Evolutionary conservation across 2,329 filamentous ascomycete species (phyloP).

Genomic region (Sporothrix luriei): DNA sequence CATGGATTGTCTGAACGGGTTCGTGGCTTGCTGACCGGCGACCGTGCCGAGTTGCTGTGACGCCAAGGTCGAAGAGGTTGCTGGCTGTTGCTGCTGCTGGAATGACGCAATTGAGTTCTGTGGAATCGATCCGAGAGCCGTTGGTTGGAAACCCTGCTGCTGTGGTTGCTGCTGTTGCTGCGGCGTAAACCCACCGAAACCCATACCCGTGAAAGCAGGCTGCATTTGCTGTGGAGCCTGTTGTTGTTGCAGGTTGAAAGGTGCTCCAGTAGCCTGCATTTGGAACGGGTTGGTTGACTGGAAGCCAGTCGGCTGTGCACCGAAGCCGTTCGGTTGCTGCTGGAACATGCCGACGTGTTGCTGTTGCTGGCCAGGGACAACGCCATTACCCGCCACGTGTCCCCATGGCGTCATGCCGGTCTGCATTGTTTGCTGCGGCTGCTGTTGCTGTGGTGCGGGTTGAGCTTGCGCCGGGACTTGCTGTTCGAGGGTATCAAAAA

Average conservation of each 20-base stretch:
- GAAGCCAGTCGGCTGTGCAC: conserved; percentile 47
- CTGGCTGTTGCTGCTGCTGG: conserved; percentile 47
- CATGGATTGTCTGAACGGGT: conserved; percentile 94
- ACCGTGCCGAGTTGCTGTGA: conserved; percentile 47
- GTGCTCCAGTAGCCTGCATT: conserved; percentile 43
- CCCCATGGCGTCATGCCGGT: conserved; percentile 47
- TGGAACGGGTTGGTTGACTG: conserved; percentile 50
- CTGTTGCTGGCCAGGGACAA: conserved; percentile 43
- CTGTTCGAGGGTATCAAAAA: conserved; percentile 90
- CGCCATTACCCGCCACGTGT: conserved; percentile 36
- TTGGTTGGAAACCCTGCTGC: conserved; percentile 54
- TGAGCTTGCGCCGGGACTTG: conserved; percentile 68
- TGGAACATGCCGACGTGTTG: conserved; percentile 44
- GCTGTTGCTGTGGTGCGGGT: conserved; percentile 44
- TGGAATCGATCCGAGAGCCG: conserved; percentile 58
- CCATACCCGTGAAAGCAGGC: conserved; percentile 66
- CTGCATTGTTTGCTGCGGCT: conserved; percentile 36
- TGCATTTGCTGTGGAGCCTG: conserved; percentile 47
- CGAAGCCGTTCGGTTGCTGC: conserved; percentile 42
- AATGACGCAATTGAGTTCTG: conserved; percentile 59
- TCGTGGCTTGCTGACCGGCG: conserved; percentile 67
- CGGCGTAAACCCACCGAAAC: conserved; percentile 80
- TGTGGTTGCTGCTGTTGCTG: conserved; percentile 51
- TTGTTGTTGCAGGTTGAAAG: conserved; percentile 43
- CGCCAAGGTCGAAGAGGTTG: not conserved